Base-by-base conservation (phyloP, 2,329 filamentous ascomycete species). In the Talaromyces sp. region DNA sequence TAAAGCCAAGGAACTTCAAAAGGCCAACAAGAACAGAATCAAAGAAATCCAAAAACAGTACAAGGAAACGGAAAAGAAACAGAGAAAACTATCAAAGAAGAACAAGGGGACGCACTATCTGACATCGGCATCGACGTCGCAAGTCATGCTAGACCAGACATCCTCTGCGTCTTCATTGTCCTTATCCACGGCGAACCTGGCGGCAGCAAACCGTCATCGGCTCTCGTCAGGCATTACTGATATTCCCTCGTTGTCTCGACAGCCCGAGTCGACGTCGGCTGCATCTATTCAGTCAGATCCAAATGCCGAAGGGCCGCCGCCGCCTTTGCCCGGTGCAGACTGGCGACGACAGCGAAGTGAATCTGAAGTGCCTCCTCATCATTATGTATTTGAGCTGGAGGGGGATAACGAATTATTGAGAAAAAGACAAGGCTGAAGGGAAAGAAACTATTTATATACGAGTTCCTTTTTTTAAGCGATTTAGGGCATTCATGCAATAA, bases 41-140 rank as follows among this genome's bases (percentile, higher is more conserved):
- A 61, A 61, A 27, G 62, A 52, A 31, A 61, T 51, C 16, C 31
- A 63, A 36, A 61, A 56, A 40, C 44, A 56, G 5, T 50, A 63
- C 56, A 63, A 63, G 42, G 56, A 63, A 30, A 50, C 28, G 12
- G 62, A 63, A 16, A 63, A 63, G 36, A 40, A 63, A 30, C 50
- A 60, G n/a, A 28, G 50, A 6, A 63, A 63, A 27, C 44, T 51
- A 14, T 57, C 57, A 30, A 63, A 63, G 50, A 61, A 47, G 44
- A 56, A 42, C 27, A 52, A 34, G n/a, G 27, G 10, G 34, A 56
- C 7, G 40, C 8, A 27, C 55, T 1, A 6, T 3, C 18, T 18
- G 50, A 28, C 50, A 27, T 23, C 18, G 42, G 42, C 42, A 6
- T 53, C 44, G 28, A 53, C 50, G 7, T 31, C 27, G 28, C 50